A percentile compares a stretch with the other conserved stretches of the same genome.
Conservation (phyloP, 495 filamentous ascomycete genomes). For the Echria macrotheca region DNA sequence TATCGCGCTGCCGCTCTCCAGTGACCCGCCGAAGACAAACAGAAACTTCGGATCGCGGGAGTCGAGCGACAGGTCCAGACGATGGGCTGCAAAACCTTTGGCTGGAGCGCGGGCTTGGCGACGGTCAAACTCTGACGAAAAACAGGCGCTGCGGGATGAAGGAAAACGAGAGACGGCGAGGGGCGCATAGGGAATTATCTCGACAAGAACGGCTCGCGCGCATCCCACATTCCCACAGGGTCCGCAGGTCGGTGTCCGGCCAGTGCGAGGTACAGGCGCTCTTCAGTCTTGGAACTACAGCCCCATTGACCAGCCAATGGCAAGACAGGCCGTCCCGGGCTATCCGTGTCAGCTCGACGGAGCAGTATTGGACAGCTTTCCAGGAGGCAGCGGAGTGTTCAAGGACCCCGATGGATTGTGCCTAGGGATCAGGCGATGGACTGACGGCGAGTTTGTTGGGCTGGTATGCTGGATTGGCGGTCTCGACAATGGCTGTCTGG, state of each 20-base stretch:
- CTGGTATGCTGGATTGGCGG: no score
- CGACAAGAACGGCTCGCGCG: conserved; percentile 5
- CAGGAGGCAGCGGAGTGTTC: no score
- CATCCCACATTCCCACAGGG: conserved; percentile 1
- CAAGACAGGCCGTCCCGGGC: conserved; percentile 19
- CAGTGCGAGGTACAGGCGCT: neutral
- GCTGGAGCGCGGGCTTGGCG: conserved; percentile 3
- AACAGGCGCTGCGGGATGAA: conserved; percentile 11
- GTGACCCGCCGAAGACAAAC: no score
- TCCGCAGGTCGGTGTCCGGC: neutral
- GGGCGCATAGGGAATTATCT: conserved; percentile 13
- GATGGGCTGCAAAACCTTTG: neutral
- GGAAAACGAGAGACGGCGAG: conserved; percentile 6
- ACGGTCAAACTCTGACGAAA: neutral
- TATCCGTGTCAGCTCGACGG: conserved; percentile 18
- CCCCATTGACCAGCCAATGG: conserved; percentile 11
- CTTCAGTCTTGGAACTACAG: no score
- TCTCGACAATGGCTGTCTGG: no score
- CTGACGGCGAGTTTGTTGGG: no score
- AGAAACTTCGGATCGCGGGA: conserved; percentile 1
- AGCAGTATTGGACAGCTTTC: neutral
- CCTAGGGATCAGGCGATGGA: no score
- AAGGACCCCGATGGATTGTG: no score
- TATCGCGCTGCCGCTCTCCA: no score
- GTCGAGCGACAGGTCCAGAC: neutral